A percentile compares a stretch with the other conserved stretches of the same genome.
Evolutionary conservation across 768 basidiomycete genomes (phyloP).

Genomic region (Lactarius indigo): DNA sequence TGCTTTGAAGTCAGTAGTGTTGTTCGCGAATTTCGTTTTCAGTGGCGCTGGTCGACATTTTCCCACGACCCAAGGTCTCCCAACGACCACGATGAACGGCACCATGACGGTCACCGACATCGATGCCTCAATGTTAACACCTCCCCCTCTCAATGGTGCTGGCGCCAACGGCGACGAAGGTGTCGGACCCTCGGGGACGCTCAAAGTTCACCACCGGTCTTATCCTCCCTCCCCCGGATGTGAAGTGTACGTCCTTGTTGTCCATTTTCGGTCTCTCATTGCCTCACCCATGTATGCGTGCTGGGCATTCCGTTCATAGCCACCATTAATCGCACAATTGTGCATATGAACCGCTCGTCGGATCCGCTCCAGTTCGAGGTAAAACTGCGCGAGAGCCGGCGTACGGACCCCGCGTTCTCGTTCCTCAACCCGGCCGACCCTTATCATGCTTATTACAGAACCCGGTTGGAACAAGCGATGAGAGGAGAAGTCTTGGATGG

Average conservation of each 20-base stretch:
- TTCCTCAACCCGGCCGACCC: constrained; percentile 97
- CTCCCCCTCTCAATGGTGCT: constrained; percentile 40
- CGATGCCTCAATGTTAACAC: constrained; percentile 2
- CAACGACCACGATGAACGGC: constrained; percentile 26
- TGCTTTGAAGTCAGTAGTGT: background rate
- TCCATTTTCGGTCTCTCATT: constrained; percentile 1
- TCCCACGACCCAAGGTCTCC: constrained; percentile 22
- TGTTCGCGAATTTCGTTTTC: background rate
- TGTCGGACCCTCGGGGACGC: constrained; percentile 35
- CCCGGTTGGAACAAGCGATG: constrained; percentile 80
- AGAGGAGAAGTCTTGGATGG: constrained; percentile 75
- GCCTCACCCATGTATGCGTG: background rate
- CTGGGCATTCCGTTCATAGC: constrained; percentile 41
- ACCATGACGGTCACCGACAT: background rate
- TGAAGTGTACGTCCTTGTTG: constrained; percentile 64
- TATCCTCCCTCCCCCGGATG: constrained; percentile 94
- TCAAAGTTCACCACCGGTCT: constrained; percentile 71
- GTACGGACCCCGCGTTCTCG: constrained; percentile 96
- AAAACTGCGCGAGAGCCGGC: constrained; percentile 95
- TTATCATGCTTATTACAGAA: constrained; percentile 97
- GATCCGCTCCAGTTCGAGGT: constrained; percentile 93
- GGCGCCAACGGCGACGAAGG: constrained; percentile 40
- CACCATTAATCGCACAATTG: constrained; percentile 93
- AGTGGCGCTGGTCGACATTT: background rate
- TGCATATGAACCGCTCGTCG: constrained; percentile 88